Percentiles rank a stretch among this genome's conserved stretches.
Evolutionary conservation across 2,329 filamentous ascomycete species (phyloP).

Genomic region (Proliferodiscus dingleyae): DNA sequence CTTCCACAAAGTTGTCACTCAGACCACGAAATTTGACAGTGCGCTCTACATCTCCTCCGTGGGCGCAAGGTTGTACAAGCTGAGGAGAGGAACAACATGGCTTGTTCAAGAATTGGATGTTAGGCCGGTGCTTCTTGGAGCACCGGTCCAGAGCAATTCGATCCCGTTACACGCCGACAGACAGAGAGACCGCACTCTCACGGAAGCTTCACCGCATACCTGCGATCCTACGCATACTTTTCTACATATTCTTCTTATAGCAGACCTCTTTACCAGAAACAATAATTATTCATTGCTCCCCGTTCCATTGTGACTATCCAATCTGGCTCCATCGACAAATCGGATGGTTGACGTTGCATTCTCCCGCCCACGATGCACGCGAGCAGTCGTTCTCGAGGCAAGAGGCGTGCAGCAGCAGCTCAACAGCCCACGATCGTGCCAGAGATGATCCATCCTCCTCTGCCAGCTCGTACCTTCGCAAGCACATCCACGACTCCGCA

Average conservation of each 20-base stretch:
- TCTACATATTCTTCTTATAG: no score
- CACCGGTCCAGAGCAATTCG: conserved; percentile 24
- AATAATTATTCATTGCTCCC: no score
- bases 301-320: no score
- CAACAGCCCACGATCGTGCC: background rate
- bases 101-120: conserved; percentile 33
- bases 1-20: conserved; percentile 51
- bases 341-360: no score
- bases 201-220: background rate
- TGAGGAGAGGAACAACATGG: conserved; percentile 42
- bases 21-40: conserved; percentile 54
- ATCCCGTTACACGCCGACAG: conserved; percentile 33
- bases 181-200: conserved; percentile 4
- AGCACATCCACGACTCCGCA: conserved; percentile 11
- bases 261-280: conserved; percentile 14
- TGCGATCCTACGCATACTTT: background rate
- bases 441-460: background rate
- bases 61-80: conserved; percentile 52
- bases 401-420: background rate
- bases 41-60: conserved; percentile 39
- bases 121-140: conserved; percentile 27
- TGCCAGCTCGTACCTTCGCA: conserved; percentile 2
- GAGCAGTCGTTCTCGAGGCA: background rate
- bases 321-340: no score
- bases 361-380: background rate